Conservation (phyloP, 768 basidiomycete species). For the Floccularia luteovirens region DNA sequence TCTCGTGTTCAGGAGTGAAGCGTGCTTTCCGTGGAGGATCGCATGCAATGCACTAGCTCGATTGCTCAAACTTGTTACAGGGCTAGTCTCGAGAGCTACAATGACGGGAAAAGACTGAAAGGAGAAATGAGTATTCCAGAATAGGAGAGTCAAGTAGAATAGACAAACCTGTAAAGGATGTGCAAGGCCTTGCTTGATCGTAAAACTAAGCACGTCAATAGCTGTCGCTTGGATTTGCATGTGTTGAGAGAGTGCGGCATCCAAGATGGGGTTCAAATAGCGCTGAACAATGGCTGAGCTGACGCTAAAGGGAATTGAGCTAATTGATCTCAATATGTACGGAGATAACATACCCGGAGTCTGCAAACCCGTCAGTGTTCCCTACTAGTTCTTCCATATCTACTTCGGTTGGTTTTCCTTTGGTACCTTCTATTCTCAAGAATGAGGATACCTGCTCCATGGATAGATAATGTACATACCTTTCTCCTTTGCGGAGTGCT, state of each 20-base stretch:
- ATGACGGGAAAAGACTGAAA: slow-evolving; percentile 83
- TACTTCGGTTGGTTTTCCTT: slow-evolving; percentile 44
- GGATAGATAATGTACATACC: slow-evolving; percentile 23
- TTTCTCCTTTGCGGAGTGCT: slow-evolving; percentile 68
- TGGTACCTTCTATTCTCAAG: slow-evolving; percentile 36
- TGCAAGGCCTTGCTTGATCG: slow-evolving; percentile 90
- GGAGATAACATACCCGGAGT: slow-evolving; percentile 73
- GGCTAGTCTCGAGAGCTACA: slow-evolving; percentile 87
- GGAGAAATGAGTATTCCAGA: neutral
- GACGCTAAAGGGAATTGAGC: slow-evolving; percentile 44
- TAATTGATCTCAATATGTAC: slow-evolving; percentile 15
- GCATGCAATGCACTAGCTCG: slow-evolving; percentile 79
- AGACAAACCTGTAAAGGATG: slow-evolving; percentile 79
- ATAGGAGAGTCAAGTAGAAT: slow-evolving; percentile 9
- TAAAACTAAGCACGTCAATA: slow-evolving; percentile 87
- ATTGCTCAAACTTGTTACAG: slow-evolving; percentile 47
- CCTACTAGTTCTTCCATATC: slow-evolving; percentile 94
- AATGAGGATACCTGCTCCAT: too few relatives aligned
- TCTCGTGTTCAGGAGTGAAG: slow-evolving; percentile 81
- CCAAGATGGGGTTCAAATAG: slow-evolving; percentile 75
- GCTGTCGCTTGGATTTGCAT: slow-evolving; percentile 72
- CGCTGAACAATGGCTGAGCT: slow-evolving; percentile 94
- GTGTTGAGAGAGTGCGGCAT: slow-evolving; percentile 70
- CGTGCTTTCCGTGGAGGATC: slow-evolving; percentile 81
- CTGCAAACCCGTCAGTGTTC: slow-evolving; percentile 92